These are phyloP conservation scores for Aspergillus sp. DNA, from an alignment of 2,329 filamentous ascomycete genomes.

Conservation along the genomic window DNA sequence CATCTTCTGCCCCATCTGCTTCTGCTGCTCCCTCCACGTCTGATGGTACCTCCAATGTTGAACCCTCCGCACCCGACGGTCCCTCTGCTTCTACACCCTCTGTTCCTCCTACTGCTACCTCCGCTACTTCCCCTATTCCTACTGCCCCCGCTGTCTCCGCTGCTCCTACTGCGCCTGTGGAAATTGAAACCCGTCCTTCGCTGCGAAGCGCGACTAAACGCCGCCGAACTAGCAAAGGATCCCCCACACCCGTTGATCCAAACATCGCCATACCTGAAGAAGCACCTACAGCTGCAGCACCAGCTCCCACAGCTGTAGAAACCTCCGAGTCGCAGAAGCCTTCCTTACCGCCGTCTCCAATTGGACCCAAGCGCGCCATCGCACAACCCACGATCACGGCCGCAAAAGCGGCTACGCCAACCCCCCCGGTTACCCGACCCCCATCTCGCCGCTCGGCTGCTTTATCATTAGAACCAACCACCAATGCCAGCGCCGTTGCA, in stretches of 20 bases:
- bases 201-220: constrained; percentile 39
- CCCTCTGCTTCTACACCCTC: neutral
- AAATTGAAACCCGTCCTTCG: constrained; percentile 27
- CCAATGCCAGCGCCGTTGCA: constrained; percentile 16
- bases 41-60: neutral
- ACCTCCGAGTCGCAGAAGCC: constrained; percentile 25
- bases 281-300: constrained; percentile 40
- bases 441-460: constrained; percentile 34
- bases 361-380: constrained; percentile 26
- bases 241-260: constrained; percentile 28
- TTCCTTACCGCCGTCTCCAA: constrained; percentile 27
- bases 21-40: neutral
- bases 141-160: constrained; percentile 1
- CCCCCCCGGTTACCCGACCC: constrained; percentile 36
- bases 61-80: neutral
- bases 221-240: constrained; percentile 39
- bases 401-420: constrained; percentile 17
- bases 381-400: constrained; percentile 9
- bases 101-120: neutral
- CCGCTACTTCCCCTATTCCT: no score
- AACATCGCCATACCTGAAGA: constrained; percentile 44
- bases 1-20: neutral
- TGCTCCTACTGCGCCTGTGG: constrained; percentile 13
- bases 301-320: constrained; percentile 35
- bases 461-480: constrained; percentile 32